Conservation (phyloP, 163 green algal genomes). For the Trebouxiophyceae sp. region DNA sequence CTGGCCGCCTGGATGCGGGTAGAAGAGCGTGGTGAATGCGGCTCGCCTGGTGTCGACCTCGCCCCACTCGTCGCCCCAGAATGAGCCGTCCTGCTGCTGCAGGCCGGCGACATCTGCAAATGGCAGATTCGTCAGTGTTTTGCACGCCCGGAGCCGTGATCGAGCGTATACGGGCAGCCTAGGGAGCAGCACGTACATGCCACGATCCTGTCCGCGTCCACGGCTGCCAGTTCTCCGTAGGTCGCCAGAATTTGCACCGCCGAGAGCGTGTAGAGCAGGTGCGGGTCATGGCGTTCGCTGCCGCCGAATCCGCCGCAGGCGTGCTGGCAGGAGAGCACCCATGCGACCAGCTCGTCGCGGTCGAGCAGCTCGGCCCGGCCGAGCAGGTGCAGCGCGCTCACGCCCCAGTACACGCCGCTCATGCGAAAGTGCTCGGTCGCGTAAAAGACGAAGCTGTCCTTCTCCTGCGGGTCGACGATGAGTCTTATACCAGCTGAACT, state of each 20-base stretch:
- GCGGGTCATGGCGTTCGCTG: conserved; percentile 81
- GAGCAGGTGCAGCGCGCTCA: conserved; percentile 80
- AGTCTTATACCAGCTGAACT: too few species aligned
- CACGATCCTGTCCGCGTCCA: conserved; percentile 65
- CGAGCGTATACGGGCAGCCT: too few species aligned
- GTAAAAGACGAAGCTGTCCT: conserved; percentile 80
- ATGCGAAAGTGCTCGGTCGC: conserved; percentile 96
- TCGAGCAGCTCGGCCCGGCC: conserved; percentile 61
- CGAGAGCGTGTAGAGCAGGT: conserved; percentile 94
- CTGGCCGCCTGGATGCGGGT: neutral
- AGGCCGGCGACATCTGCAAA: conserved; percentile 75
- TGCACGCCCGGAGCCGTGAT: too few species aligned
- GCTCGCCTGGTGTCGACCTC: conserved; percentile 86
- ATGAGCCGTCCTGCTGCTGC: conserved; percentile 87
- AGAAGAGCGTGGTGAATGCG: neutral
- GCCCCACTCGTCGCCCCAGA: conserved; percentile 87
- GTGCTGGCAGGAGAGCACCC: conserved; percentile 61
- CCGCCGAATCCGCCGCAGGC: conserved; percentile 77
- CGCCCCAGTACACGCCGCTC: conserved; percentile 95
- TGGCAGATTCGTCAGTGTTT: too few species aligned
- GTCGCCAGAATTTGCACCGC: conserved; percentile 92
- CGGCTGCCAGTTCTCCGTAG: conserved; percentile 65
- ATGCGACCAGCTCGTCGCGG: conserved; percentile 18
- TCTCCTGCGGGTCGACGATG: too few species aligned
- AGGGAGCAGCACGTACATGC: conserved; percentile 74